Conservation (phyloP, 2,329 filamentous ascomycete genomes). For the Sphaerulina populicola region DNA sequence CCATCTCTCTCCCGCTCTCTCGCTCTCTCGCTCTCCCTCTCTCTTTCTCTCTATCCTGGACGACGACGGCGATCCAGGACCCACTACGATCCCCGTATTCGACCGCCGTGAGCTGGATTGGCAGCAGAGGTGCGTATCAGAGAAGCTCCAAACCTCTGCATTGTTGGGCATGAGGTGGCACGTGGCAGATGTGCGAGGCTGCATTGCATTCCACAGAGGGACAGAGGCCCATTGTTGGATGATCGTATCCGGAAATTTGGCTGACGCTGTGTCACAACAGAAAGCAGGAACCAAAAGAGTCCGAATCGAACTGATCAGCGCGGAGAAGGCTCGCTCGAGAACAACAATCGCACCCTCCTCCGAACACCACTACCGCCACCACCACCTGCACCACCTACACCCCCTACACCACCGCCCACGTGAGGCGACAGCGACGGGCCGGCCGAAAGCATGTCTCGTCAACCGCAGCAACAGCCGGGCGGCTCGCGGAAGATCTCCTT, state of each 20-base stretch:
- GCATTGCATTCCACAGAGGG: slow-evolving; percentile 10
- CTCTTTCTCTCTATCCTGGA: background rate
- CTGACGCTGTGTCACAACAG: slow-evolving; percentile 16
- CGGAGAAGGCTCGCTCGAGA: background rate
- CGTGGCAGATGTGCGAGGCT: slow-evolving; percentile 12
- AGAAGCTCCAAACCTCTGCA: slow-evolving; percentile 5
- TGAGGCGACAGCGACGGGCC: slow-evolving; percentile 3
- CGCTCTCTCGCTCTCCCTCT: background rate
- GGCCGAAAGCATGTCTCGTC: slow-evolving; percentile 19
- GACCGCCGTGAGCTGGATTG: no score
- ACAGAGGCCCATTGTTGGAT: slow-evolving; percentile 11
- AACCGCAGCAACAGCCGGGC: slow-evolving; percentile 24
- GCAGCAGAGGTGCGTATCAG: background rate
- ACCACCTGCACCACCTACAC: background rate
- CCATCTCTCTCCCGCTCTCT: background rate
- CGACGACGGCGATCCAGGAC: no score
- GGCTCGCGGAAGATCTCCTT: slow-evolving; percentile 90
- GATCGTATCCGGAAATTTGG: slow-evolving; percentile 13
- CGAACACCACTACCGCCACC: no score
- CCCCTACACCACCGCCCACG: background rate
- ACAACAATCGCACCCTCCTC: background rate
- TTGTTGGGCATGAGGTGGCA: slow-evolving; percentile 13
- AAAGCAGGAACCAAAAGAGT: slow-evolving; percentile 12
- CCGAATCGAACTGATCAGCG: no score
- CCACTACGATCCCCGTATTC: no score